Evolutionary conservation across 768 basidiomycete genomes (phyloP), one percentile per base, ranked within the genome.

Genomic region (Amyloporia xantha): DNA sequence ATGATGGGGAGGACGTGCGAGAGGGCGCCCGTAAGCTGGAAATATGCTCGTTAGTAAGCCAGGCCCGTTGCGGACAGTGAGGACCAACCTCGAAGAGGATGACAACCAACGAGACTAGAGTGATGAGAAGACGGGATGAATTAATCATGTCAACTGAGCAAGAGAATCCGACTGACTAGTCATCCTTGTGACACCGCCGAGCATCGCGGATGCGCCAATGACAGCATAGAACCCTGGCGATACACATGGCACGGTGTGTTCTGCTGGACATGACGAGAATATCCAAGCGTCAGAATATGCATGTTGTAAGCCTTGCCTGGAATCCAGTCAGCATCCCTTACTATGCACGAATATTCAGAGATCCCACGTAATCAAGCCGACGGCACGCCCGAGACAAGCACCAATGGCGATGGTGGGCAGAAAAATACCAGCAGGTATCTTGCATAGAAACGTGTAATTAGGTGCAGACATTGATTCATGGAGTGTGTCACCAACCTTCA

Each of bases 1-100:
- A 87, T 86, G 61, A 87, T 86, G 13, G 85, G 85, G 26, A 87
- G 69, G n/a, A 87, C 85, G 66, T 87, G 85, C 12, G 84, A 86
- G 23, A 87, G 68, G 3, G 85, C 85, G 12, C 85, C 85, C 19
- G 85, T 87, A n/a, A 87, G 68, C 83, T 86, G 33, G 5, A 12
- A 27, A 7, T 15, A 39, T 21, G 38, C 12, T 35, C 15, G 20
- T 13, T 6, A 39, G 38, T 39, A 33, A 7, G 30, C 30, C 15
- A 15, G 7, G 38, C 7, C 10, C 9, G 6, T 19, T 39, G 19
- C 9, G 38, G 20, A 19, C 12, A 39, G 20, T 17, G 0, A 5
- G 4, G 49, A 46, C 59, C 19, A 17, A 78, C 83, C 73, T 87
- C 85, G 56, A 86, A 87, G 2, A 87, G 70, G 49, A 87, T 87